These are phyloP conservation scores for Keithomyces neogunnii DNA, from an alignment of 2,329 filamentous ascomycete species.

Conservation along the genomic window DNA sequence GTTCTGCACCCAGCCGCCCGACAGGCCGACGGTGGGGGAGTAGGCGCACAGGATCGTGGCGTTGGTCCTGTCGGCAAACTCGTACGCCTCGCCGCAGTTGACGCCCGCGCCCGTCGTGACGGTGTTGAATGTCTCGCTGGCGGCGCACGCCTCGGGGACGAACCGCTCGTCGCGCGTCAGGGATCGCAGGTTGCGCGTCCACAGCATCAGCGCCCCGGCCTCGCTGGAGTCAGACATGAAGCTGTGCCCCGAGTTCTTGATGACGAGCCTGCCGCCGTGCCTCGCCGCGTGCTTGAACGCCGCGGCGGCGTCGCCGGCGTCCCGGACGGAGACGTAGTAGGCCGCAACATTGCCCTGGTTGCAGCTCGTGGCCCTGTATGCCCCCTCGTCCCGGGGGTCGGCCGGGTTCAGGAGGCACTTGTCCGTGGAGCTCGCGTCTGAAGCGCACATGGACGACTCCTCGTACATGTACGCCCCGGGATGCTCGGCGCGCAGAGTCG, in stretches of 20 bases:
- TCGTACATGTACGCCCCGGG: slow-evolving; percentile 14
- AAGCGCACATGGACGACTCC: slow-evolving; percentile 9
- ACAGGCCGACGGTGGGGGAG: slow-evolving; percentile 15
- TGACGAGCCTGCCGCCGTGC: slow-evolving; percentile 1
- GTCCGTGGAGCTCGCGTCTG: slow-evolving; percentile 8
- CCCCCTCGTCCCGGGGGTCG: slow-evolving; percentile 2
- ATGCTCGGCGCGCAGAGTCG: slow-evolving; percentile 6
- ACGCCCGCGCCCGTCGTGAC: slow-evolving; percentile 6
- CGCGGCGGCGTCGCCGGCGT: slow-evolving; percentile 6
- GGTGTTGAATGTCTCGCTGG: neutral
- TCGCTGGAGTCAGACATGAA: slow-evolving; percentile 4
- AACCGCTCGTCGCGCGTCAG: slow-evolving; percentile 1
- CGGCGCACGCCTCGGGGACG: slow-evolving; percentile 4
- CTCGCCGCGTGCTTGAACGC: slow-evolving; percentile 5
- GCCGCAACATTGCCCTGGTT: slow-evolving; percentile 10
- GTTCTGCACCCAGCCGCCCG: slow-evolving; percentile 23
- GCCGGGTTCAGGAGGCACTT: slow-evolving; percentile 9
- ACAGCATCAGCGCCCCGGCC: slow-evolving; percentile 5
- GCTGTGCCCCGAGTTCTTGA: slow-evolving; percentile 9
- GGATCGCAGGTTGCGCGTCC: slow-evolving; percentile 4
- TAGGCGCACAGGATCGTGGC: slow-evolving; percentile 6
- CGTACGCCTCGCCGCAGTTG: slow-evolving; percentile 8
- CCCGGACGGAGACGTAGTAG: slow-evolving; percentile 6
- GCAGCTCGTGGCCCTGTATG: slow-evolving; percentile 5
- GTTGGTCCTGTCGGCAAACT: slow-evolving; percentile 4